Percentiles rank a stretch among this genome's conserved stretches.
Evolutionary conservation across 257 asterid genomes (phyloP).

Genomic region (Solanum corneliomulleri): DNA sequence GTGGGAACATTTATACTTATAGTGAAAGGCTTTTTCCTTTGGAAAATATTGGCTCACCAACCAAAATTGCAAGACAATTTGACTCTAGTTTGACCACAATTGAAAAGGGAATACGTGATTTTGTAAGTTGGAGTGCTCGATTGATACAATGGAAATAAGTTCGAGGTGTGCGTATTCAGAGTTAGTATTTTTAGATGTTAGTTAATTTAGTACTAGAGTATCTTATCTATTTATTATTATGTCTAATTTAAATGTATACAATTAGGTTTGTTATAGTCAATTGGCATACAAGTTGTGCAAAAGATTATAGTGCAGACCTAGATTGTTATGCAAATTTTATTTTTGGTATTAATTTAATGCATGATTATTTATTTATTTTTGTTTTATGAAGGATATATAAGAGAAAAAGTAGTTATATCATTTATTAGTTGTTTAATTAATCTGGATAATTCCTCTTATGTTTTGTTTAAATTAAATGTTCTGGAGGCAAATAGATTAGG

Average conservation of each 20-base stretch:
- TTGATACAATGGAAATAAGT: not conserved
- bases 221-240: not conserved
- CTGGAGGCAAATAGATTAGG: not conserved
- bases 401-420: not conserved
- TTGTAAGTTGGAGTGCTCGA: not conserved
- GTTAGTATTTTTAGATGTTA: not conserved
- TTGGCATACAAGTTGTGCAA: not conserved
- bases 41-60: not conserved
- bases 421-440: not conserved
- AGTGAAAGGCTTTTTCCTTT: not conserved
- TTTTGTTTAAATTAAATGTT: not conserved
- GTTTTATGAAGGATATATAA: not conserved
- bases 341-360: not conserved
- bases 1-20: not conserved
- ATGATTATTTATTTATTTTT: no score
- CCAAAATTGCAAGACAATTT: not conserved
- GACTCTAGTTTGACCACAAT: not conserved
- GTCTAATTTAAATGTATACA: not conserved
- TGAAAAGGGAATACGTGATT: not conserved
- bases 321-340: not conserved
- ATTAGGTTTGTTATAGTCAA: not conserved
- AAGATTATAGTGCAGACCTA: not conserved
- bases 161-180: not conserved
- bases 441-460: not conserved
- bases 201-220: not conserved